Conservation (phyloP, 2,329 filamentous ascomycete species). For the Sporothrix schenckii region DNA sequence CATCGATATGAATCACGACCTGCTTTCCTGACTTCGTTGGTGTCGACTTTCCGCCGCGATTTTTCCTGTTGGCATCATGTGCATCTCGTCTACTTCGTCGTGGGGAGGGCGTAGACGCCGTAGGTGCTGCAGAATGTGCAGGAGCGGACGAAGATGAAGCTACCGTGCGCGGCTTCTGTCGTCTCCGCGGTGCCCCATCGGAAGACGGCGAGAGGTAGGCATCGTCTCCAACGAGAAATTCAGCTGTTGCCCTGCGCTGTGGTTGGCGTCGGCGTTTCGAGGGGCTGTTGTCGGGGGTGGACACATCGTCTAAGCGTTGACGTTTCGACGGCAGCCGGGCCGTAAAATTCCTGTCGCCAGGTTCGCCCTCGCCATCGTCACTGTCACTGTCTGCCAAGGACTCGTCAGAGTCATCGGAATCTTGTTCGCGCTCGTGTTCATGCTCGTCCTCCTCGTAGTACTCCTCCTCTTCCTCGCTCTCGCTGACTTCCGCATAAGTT, state of each 20-base stretch:
- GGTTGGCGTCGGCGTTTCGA: conserved; percentile 27
- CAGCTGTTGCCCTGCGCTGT: conserved; percentile 10
- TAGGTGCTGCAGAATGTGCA: background rate
- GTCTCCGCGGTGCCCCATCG: conserved; percentile 15
- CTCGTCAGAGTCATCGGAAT: conserved; percentile 19
- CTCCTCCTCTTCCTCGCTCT: conserved; percentile 28
- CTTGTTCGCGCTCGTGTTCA: background rate
- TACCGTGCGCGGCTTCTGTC: background rate
- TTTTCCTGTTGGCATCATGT: background rate
- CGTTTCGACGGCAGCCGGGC: conserved; percentile 23
- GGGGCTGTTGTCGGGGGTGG: background rate
- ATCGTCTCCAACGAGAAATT: background rate
- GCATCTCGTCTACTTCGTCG: background rate
- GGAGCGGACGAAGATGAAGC: background rate
- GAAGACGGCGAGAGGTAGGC: conserved; percentile 33
- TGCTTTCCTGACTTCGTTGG: conserved; percentile 9
- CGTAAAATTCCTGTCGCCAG: conserved; percentile 27
- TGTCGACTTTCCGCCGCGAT: background rate
- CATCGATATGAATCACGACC: background rate
- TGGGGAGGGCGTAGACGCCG: background rate
- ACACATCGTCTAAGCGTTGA: background rate
- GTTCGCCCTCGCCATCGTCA: conserved; percentile 10
- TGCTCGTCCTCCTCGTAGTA: conserved; percentile 4
- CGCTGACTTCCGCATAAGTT: conserved; percentile 26
- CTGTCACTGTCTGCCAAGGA: conserved; percentile 4